phyloP scores from a whole-genome alignment of 2,329 filamentous ascomycete species.

The Phaeophleospora eucalypticola region DNA sequence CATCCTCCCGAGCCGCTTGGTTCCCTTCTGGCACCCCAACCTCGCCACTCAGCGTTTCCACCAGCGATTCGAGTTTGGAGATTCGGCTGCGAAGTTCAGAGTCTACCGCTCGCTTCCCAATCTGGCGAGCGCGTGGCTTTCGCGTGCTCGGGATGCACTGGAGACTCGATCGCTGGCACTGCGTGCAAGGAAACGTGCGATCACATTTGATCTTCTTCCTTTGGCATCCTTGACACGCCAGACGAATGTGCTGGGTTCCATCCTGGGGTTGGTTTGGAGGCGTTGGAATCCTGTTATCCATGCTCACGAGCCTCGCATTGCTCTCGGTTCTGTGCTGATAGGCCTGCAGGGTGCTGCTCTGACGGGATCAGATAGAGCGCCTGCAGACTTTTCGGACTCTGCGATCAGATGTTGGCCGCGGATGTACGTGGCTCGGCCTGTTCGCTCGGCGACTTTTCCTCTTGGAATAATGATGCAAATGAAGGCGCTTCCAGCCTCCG shows the following conservation, averaged over 20 bases:
- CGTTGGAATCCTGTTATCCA: not conserved
- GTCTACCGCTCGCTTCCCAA: conserved; percentile 25
- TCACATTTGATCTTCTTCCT: conserved; percentile 27
- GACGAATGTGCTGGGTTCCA: conserved; percentile 21
- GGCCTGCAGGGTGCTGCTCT: too few relatives aligned
- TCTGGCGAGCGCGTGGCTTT: conserved; percentile 26
- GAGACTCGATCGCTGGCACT: conserved; percentile 26
- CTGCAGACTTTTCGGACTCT: too few relatives aligned
- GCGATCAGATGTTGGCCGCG: too few relatives aligned
- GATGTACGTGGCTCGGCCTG: too few relatives aligned
- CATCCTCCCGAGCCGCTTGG: too few relatives aligned
- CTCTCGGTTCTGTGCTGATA: too few relatives aligned
- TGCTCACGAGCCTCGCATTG: not conserved
- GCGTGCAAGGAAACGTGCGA: conserved; percentile 25
- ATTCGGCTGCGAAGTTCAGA: conserved; percentile 28
- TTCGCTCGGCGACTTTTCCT: too few relatives aligned
- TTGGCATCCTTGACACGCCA: conserved; percentile 32
- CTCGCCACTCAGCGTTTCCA: conserved; percentile 29
- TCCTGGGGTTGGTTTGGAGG: not conserved
- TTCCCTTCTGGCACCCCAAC: conserved; percentile 14
- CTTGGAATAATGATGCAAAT: too few relatives aligned
- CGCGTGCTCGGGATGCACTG: conserved; percentile 24
- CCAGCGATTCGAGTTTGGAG: conserved; percentile 28
- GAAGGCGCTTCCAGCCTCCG: too few relatives aligned
- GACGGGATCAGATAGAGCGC: too few relatives aligned